phyloP scores from a whole-genome alignment of 2,329 filamentous ascomycete species.

The Pestalotiopsis sp. region DNA sequence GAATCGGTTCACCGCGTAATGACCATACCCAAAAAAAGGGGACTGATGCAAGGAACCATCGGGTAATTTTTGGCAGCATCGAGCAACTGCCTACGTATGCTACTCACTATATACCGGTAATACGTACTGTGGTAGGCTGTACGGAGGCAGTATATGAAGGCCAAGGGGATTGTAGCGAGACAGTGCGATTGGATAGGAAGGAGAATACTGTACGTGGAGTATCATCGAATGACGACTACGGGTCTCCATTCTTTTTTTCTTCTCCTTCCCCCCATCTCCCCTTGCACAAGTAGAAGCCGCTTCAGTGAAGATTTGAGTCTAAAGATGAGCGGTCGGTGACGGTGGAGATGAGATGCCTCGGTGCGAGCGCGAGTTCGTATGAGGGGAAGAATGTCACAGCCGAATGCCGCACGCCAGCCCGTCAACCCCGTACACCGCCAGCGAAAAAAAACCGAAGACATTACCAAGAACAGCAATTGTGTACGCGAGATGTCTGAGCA shows the following conservation, averaged over 20 bases:
- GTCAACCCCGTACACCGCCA: background rate
- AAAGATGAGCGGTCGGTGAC: conserved; percentile 6
- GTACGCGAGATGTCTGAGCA: background rate
- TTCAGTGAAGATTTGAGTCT: conserved; percentile 1
- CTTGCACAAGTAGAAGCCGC: background rate
- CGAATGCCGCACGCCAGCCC: background rate
- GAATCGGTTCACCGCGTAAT: conserved; percentile 8
- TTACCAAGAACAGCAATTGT: background rate
- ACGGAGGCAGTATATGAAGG: background rate
- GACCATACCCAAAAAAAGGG: background rate
- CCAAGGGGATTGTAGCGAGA: background rate
- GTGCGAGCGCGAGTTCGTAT: background rate
- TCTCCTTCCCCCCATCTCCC: background rate
- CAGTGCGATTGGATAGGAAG: background rate
- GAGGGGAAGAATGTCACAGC: background rate
- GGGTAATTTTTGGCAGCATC: background rate
- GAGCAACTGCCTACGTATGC: background rate
- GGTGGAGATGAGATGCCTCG: conserved; percentile 7
- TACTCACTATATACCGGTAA: background rate
- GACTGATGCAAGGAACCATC: conserved; percentile 4
- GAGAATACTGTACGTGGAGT: background rate
- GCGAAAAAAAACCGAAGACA: background rate
- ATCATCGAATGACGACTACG: background rate
- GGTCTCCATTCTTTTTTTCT: conserved; percentile 4
- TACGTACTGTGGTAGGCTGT: background rate